phyloP scores from a whole-genome alignment of 257 asterid species.

The Paulownia fortunei region DNA sequence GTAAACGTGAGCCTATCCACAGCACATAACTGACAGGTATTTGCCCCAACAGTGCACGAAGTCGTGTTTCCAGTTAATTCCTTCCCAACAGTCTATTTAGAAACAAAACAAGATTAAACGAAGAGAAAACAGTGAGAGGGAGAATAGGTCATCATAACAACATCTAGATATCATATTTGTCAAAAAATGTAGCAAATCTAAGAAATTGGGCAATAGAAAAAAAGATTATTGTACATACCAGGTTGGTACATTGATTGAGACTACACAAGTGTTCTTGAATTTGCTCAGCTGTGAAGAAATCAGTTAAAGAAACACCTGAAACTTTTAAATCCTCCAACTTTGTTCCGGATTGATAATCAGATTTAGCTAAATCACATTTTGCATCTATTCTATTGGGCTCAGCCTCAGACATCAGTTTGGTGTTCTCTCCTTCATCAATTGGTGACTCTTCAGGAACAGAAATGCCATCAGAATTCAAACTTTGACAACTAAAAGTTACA shows the following conservation, averaged over 20 bases:
- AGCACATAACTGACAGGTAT: constrained; percentile 65
- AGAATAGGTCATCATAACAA: not conserved
- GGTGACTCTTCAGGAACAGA: constrained; percentile 29
- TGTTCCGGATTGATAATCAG: constrained; percentile 29
- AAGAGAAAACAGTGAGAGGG: constrained; percentile 13
- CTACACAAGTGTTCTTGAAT: constrained; percentile 61
- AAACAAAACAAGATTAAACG: constrained; percentile 11
- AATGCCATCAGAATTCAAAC: constrained; percentile 33
- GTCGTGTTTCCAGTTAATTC: constrained; percentile 29
- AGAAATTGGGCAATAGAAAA: constrained; percentile 1
- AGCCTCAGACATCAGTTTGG: constrained; percentile 29
- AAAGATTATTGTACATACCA: constrained; percentile 48
- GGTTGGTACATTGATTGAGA: constrained; percentile 42
- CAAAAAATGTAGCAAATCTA: not conserved
- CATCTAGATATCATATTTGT: not conserved
- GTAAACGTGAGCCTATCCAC: constrained; percentile 43
- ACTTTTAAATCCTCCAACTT: constrained; percentile 40
- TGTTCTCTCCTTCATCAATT: constrained; percentile 33
- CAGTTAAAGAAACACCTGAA: constrained; percentile 60
- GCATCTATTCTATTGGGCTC: constrained; percentile 28
- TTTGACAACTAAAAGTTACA: constrained; percentile 31
- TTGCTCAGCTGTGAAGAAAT: constrained; percentile 65
- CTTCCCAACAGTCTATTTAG: constrained; percentile 26
- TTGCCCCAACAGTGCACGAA: constrained; percentile 33
- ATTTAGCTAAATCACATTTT: constrained; percentile 27